phyloP scores from a whole-genome alignment of 306 rosid species.

The Fragaria vesca region DNA sequence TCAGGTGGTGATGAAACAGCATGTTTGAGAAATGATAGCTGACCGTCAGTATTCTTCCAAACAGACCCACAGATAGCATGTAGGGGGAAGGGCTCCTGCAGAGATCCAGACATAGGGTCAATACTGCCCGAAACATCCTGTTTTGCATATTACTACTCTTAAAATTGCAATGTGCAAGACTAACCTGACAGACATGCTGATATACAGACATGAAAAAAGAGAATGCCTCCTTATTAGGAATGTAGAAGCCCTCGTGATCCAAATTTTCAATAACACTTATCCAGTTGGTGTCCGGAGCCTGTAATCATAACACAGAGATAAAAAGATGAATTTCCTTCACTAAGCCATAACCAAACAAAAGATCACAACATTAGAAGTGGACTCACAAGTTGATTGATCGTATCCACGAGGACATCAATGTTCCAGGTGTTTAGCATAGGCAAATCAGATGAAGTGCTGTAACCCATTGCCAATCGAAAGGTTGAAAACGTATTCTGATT shows the following conservation, averaged over 20 bases:
- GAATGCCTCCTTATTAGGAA: slow-evolving; percentile 92
- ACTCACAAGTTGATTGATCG: slow-evolving; percentile 78
- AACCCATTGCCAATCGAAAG: slow-evolving; percentile 70
- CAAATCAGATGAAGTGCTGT: slow-evolving; percentile 57
- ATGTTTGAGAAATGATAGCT: slow-evolving; percentile 83
- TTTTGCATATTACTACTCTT: neutral
- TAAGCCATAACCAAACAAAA: slow-evolving; percentile 8
- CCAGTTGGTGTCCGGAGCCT: slow-evolving; percentile 93
- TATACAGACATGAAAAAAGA: slow-evolving; percentile 79
- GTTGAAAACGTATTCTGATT: slow-evolving; percentile 62
- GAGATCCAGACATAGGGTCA: slow-evolving; percentile 23
- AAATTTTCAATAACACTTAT: slow-evolving; percentile 69
- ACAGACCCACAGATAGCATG: slow-evolving; percentile 87
- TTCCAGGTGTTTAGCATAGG: slow-evolving; percentile 83
- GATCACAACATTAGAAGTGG: slow-evolving; percentile 15
- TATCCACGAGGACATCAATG: slow-evolving; percentile 82
- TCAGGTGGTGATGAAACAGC: slow-evolving; percentile 85
- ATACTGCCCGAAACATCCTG: neutral
- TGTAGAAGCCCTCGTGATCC: slow-evolving; percentile 93
- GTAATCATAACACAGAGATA: slow-evolving; percentile 26
- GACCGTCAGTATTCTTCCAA: slow-evolving; percentile 97
- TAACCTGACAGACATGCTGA: slow-evolving; percentile 74
- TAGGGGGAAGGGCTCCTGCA: slow-evolving; percentile 94
- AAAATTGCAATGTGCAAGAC: slow-evolving; percentile 6
- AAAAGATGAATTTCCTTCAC: neutral